phyloP scores from a whole-genome alignment of 2,329 filamentous ascomycete genomes.

The Pyrenochaeta sp. region DNA sequence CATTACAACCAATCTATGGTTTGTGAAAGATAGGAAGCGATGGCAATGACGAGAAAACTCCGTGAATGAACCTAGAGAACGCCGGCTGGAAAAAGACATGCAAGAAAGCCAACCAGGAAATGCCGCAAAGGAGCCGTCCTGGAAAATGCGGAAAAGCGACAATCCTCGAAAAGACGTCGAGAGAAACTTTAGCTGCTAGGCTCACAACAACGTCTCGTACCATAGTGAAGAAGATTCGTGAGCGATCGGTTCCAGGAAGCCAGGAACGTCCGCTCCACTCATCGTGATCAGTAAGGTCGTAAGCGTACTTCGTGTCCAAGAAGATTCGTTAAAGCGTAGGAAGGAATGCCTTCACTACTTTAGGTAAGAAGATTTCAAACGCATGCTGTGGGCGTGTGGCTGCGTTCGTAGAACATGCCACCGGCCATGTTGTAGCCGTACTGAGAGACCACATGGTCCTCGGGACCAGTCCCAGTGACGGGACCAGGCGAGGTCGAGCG shows the following conservation, averaged over 20 bases:
- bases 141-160: conserved; percentile 36
- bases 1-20: conserved; percentile 46
- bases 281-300: conserved; percentile 43
- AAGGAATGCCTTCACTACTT: conserved; percentile 9
- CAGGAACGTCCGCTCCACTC: conserved; percentile 47
- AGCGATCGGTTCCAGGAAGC: conserved; percentile 38
- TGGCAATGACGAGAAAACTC: conserved; percentile 27
- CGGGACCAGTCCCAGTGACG: conserved; percentile 49
- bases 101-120: conserved; percentile 44
- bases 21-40: conserved; percentile 30
- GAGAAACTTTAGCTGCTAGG: conserved; percentile 29
- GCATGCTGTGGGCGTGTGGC: conserved; percentile 55
- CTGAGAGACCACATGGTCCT: conserved; percentile 51
- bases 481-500: conserved; percentile 55
- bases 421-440: conserved; percentile 52
- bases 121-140: conserved; percentile 43
- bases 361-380: conserved; percentile 33
- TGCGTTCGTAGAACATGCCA: conserved; percentile 55
- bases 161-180: conserved; percentile 20
- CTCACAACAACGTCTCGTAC: conserved; percentile 40
- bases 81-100: conserved; percentile 41
- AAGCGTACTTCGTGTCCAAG: conserved; percentile 47
- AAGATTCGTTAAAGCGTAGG: conserved; percentile 44
- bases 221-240: conserved; percentile 42
- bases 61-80: conserved; percentile 30